phyloP scores from a whole-genome alignment of 192 early-diverging fungal genomes.

The Glomus cerebriforme region DNA sequence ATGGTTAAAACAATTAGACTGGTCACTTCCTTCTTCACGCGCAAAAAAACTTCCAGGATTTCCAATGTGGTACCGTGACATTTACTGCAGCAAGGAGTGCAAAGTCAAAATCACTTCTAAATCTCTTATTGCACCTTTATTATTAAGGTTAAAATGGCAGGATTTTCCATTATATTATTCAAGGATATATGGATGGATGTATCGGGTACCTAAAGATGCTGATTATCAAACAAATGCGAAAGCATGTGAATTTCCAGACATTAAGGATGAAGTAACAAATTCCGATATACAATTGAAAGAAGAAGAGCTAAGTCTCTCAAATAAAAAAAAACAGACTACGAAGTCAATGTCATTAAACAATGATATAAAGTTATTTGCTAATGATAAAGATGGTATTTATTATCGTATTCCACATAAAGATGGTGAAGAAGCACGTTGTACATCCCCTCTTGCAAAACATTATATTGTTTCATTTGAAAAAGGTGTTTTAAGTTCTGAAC shows the following conservation, averaged over 20 bases:
- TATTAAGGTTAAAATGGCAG: constrained; percentile 83
- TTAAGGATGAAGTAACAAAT: constrained; percentile 1
- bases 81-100: constrained; percentile 63
- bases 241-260: constrained; percentile 30
- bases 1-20: constrained; percentile 85
- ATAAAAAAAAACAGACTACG: neutral
- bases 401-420: constrained; percentile 85
- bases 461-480: constrained; percentile 81
- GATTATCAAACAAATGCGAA: constrained; percentile 27
- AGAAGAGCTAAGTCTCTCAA: neutral
- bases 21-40: constrained; percentile 54
- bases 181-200: constrained; percentile 77
- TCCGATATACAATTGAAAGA: neutral
- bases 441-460: constrained; percentile 84
- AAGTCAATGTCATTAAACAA: constrained; percentile 29
- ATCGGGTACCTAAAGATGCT: constrained; percentile 59
- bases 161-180: constrained; percentile 79
- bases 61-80: constrained; percentile 82
- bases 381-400: constrained; percentile 50
- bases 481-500: constrained; percentile 73
- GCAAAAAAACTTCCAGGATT: constrained; percentile 54
- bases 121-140: constrained; percentile 75
- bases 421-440: constrained; percentile 76
- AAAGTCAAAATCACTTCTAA: constrained; percentile 69
- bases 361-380: constrained; percentile 49